These are phyloP conservation scores for Tilletia caries DNA, from an alignment of 1,284 basidiomycete species.

Conservation along the genomic window DNA sequence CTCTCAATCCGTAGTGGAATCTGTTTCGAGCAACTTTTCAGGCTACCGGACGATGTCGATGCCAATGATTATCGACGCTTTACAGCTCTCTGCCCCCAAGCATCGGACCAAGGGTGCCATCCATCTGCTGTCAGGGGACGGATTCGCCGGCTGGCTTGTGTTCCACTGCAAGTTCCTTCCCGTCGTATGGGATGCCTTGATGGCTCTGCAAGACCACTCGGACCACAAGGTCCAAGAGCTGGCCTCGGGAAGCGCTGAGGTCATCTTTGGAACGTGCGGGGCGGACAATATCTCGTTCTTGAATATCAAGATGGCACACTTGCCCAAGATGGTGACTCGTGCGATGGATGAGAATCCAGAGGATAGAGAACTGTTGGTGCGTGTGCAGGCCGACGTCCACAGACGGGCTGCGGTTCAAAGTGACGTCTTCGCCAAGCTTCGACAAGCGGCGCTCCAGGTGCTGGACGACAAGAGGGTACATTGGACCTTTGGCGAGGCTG, in stretches of 20 bases:
- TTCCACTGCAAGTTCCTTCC: neutral
- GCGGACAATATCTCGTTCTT: conserved; percentile 63
- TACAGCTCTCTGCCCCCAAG: neutral
- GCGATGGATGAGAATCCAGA: neutral
- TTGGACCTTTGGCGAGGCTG: conserved; percentile 86
- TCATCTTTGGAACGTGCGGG: neutral
- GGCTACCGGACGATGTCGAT: neutral
- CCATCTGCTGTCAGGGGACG: neutral
- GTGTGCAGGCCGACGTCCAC: neutral
- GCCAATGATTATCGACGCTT: neutral
- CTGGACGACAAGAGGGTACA: conserved; percentile 69
- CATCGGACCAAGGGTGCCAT: neutral
- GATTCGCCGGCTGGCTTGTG: neutral
- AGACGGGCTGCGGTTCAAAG: neutral
- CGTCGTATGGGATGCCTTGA: neutral
- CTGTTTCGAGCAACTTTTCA: neutral
- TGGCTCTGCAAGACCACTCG: neutral
- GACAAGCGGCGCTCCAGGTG: conserved; percentile 67
- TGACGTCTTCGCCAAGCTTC: conserved; percentile 54
- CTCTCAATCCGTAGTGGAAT: neutral
- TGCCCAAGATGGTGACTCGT: conserved; percentile 58
- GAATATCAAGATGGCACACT: conserved; percentile 71
- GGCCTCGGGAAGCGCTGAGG: neutral
- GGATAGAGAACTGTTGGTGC: neutral
- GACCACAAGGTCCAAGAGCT: conserved; percentile 1